Base-by-base conservation (phyloP, 495 filamentous ascomycete genomes). In the Daldinia caldariorum region DNA sequence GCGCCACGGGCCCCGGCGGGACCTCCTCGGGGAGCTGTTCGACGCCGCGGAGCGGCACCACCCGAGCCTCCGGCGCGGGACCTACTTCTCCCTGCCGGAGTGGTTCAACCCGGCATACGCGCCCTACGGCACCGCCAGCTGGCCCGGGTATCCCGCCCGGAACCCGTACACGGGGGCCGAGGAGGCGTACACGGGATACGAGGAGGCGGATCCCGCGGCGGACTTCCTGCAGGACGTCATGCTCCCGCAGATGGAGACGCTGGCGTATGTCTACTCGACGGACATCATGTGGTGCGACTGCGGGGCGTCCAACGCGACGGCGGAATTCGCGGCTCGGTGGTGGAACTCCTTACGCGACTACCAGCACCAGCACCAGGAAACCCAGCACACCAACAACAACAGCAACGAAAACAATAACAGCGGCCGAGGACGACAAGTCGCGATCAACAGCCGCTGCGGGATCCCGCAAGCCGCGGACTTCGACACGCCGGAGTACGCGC, bases 281-380 rank as follows among this genome's bases (percentile, higher is more conserved):
- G 86, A 88, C 43, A 86, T 88, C 41, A 84, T 88, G 81, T 88
- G 85, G 85, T 87, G 85, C 69, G 84, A 87, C 64, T 81, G 80
- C 45, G 85, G 85, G 84, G 79, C 1, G 78, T 26, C 84, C 3
- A 87, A 87, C 71, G 39, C 69, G 4, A 86, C 83, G 0, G 79
- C 81, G 1, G 70, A 74, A 4, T 86, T 86, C 62, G 86, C 86
- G 2, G 71, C 81, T 0, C 31, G 39, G 2, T 88, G 82, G 82
- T 87, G 80, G 73, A 85, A 84, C 66, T 26, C 26, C 26, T 26
- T 26, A 3, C 26, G 26, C 26, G 26, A 26, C 1, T 26, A 1
- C 26, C 26, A 1, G 26, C 1, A 3, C 26, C 26, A 26, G 26
- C 26, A n/a, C n/a, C n/a, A n/a, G n/a, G n/a, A n/a, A n/a, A n/a